Evolutionary conservation across 2,329 filamentous ascomycete species (phyloP).

Genomic region (Colletotrichum phormii): DNA sequence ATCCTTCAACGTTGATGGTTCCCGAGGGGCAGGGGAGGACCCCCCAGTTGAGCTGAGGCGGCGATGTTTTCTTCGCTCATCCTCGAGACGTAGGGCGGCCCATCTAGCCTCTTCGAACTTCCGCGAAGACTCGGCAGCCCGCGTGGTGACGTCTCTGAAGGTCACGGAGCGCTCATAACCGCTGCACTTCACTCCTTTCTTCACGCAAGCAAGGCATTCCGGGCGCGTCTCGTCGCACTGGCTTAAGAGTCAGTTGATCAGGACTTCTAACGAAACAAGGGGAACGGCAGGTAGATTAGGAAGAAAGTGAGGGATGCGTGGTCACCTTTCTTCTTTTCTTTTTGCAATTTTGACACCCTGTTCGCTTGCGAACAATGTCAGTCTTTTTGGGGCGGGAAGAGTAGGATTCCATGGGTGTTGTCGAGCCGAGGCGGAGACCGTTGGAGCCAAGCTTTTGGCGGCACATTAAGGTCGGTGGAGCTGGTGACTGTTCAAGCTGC

Average conservation of each 20-base stretch:
- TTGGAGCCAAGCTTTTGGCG: too few species aligned
- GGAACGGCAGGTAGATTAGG: too few species aligned
- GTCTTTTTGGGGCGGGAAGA: constrained; percentile 24
- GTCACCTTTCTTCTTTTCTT: constrained; percentile 21
- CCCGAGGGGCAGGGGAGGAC: not conserved
- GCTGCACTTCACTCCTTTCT: constrained; percentile 26
- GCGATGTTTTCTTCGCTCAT: constrained; percentile 16
- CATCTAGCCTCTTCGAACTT: constrained; percentile 28
- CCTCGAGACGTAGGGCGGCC: constrained; percentile 11
- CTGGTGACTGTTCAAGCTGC: not conserved
- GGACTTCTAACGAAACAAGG: too few species aligned
- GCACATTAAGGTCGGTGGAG: too few species aligned
- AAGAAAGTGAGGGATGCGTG: too few species aligned
- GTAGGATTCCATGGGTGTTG: constrained; percentile 5
- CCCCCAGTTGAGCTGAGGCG: not conserved
- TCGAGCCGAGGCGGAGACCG: not conserved
- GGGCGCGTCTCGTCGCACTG: constrained; percentile 31
- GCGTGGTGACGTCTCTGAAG: constrained; percentile 26
- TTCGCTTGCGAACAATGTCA: constrained; percentile 30
- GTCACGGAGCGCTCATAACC: constrained; percentile 24
- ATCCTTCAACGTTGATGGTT: not conserved
- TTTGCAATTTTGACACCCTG: constrained; percentile 32
- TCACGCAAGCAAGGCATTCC: constrained; percentile 20
- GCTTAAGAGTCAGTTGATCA: not conserved
- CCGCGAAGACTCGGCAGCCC: constrained; percentile 22